Conservation (phyloP, 495 filamentous ascomycete genomes). For the Aspergillus steynii region DNA sequence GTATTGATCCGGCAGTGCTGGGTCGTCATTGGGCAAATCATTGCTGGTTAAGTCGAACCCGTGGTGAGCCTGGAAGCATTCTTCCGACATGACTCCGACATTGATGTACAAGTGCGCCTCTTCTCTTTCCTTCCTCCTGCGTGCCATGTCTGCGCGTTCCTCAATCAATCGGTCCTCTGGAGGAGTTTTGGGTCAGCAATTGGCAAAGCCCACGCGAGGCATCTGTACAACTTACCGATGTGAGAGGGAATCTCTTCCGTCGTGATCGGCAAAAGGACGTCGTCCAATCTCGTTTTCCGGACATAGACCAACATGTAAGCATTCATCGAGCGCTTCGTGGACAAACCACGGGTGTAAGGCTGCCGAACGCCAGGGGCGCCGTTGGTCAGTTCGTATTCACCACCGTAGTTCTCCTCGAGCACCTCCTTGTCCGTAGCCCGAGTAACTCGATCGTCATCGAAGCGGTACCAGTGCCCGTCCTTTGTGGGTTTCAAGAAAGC, state of each 20-base stretch:
- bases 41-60: constrained; percentile 82
- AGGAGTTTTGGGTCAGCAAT: constrained; percentile 28
- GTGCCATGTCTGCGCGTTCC: constrained; percentile 73
- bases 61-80: constrained; percentile 74
- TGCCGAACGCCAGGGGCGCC: constrained; percentile 60
- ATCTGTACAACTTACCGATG: constrained; percentile 59
- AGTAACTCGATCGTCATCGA: constrained; percentile 95
- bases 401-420: constrained; percentile 94
- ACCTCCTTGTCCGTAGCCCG: constrained; percentile 89
- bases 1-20: constrained; percentile 57
- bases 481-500: constrained; percentile 93
- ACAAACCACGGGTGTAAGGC: constrained; percentile 64
- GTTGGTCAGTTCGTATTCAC: constrained; percentile 70
- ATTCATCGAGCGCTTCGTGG: constrained; percentile 70
- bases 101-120: constrained; percentile 91
- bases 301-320: constrained; percentile 99
- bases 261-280: constrained; percentile 73
- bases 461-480: constrained; percentile 93
- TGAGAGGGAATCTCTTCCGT: constrained; percentile 79
- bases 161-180: constrained; percentile 71
- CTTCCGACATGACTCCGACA: constrained; percentile 75
- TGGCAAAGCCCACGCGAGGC: constrained; percentile 5
- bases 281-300: constrained; percentile 77
- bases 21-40: constrained; percentile 67
- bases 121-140: constrained; percentile 79